Conservation (phyloP, 805 yeast genomes). For the Spathaspora hagerdaliae region DNA sequence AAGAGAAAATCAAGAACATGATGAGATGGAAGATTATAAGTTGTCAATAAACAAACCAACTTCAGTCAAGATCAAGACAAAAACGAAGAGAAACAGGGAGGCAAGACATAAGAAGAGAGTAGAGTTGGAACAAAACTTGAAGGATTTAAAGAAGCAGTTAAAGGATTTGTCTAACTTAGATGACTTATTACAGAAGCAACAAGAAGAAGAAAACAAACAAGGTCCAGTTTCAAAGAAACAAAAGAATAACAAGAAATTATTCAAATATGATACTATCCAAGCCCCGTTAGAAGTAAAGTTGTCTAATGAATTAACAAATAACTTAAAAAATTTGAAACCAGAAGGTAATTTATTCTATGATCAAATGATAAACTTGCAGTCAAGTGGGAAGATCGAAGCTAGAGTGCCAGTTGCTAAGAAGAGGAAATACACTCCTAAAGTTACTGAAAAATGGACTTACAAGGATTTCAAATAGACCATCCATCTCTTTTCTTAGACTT, state of each 20-base stretch:
- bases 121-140: constrained; percentile 53
- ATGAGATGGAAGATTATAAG: constrained; percentile 29
- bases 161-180: constrained; percentile 49
- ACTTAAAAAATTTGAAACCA: constrained; percentile 78
- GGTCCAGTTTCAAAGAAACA: constrained; percentile 8
- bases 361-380: constrained; percentile 75
- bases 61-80: constrained; percentile 66
- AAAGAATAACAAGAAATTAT: constrained; percentile 31
- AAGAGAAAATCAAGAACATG: constrained; percentile 32
- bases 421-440: constrained; percentile 66
- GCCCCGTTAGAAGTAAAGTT: constrained; percentile 70
- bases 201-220: constrained; percentile 25
- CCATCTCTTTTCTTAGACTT: background rate
- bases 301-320: constrained; percentile 82
- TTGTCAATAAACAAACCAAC: constrained; percentile 75
- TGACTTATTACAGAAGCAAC: constrained; percentile 12
- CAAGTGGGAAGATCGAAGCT: constrained; percentile 82
- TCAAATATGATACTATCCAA: constrained; percentile 40
- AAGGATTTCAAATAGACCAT: constrained; percentile 69
- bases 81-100: constrained; percentile 69
- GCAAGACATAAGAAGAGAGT: constrained; percentile 57
- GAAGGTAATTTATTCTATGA: constrained; percentile 87
- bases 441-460: constrained; percentile 90
- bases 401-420: constrained; percentile 66
- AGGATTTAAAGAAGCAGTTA: constrained; percentile 57